Evolutionary conservation across 2,329 filamentous ascomycete genomes (phyloP), one percentile per base, ranked within the genome.

Genomic region (Cryphonectria nitschkei): DNA sequence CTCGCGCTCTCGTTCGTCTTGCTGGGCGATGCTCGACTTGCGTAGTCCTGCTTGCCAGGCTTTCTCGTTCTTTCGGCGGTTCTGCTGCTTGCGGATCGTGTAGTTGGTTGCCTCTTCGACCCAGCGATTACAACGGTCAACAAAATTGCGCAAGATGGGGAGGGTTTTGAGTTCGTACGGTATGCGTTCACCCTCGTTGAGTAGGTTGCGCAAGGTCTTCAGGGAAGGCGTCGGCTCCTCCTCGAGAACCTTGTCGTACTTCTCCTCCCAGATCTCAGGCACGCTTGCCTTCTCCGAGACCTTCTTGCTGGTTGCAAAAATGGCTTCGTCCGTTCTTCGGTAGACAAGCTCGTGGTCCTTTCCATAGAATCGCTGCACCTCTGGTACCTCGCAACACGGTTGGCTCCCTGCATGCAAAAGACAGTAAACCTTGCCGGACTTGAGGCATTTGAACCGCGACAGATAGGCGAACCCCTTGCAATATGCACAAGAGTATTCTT

Each of bases 41-140:
- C 90, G 86, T 76, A 88, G 88, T 69, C 90, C 88, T 76, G 89
- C 91, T 74, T 94, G 92, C 89, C 92, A 96, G 61, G 88, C 89
- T 78, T 94, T 96, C 77, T 98, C 95, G 80, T 92, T 97, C 82
- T 98, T 98, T 73, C 95, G 93, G 74, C 96, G 92, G 78, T 97
- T 97, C 82, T 98, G 95, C 83, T 98, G 95, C 84, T 99, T 99
- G 76, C 96, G 93, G 71, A 96, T 95, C 77, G 95, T 97, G 84
- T 97, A 99, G 79, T 93, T 95, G 77, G 93, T 96, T 74, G 96
- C 96, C 82, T 98, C 95, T 77, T 98, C 96, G 74, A 98, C 94
- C 93, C 97, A 98, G 79, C 97, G 94, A 81, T 97, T 97, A 84
- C 96, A 98, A 77, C 93, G 92, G 76, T 97, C 94, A 80, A 99